phyloP scores from a whole-genome alignment of 371 early-diverging fungal species.

The Mortierella sp. region DNA sequence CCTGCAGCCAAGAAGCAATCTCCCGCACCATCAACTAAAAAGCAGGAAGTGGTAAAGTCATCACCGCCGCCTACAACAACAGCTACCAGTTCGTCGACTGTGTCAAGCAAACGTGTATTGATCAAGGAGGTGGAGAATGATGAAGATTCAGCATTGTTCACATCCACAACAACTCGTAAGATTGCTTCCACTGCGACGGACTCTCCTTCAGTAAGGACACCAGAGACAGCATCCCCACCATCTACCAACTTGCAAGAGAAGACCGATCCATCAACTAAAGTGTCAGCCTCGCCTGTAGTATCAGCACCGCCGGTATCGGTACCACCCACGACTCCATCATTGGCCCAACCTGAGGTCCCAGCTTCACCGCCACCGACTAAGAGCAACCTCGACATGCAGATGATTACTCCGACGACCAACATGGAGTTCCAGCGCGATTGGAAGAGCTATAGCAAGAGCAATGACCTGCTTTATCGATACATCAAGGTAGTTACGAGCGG shows the following conservation, averaged over 20 bases:
- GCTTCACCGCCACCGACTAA: background rate
- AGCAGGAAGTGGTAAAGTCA: background rate
- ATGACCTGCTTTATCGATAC: conserved; percentile 67
- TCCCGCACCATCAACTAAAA: too few relatives aligned
- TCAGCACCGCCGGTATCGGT: too few relatives aligned
- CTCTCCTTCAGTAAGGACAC: background rate
- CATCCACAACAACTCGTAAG: background rate
- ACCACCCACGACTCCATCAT: too few relatives aligned
- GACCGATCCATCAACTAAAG: too few relatives aligned
- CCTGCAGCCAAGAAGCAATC: background rate
- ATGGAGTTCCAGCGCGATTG: conserved; percentile 84
- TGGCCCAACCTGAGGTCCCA: background rate
- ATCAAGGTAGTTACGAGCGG: conserved; percentile 64
- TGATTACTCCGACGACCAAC: conserved; percentile 63
- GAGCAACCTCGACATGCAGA: conserved; percentile 5
- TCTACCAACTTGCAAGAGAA: background rate
- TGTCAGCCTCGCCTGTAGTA: too few relatives aligned
- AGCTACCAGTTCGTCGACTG: background rate
- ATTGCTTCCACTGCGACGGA: background rate
- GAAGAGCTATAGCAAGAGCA: conserved; percentile 68
- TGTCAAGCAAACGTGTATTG: conserved; percentile 40
- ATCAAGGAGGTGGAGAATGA: conserved; percentile 37
- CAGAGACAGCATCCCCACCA: background rate
- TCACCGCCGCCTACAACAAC: background rate
- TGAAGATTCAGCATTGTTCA: conserved; percentile 25